phyloP scores from a whole-genome alignment of 1,284 basidiomycete species.

The Malassezia japonica region DNA sequence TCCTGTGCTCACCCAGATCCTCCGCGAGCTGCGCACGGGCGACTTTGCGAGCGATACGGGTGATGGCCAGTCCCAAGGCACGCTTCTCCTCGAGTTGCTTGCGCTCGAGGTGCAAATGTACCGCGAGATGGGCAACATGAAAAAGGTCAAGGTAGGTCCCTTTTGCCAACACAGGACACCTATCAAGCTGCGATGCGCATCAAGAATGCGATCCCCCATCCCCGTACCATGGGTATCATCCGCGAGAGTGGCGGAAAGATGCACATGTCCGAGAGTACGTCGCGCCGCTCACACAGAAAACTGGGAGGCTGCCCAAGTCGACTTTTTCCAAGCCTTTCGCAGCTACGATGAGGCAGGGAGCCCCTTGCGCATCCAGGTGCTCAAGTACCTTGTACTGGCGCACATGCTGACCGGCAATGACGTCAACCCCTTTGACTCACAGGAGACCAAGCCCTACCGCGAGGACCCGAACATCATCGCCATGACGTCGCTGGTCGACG shows the following conservation, averaged over 20 bases:
- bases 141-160: slow-evolving; percentile 64
- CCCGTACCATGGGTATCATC: slow-evolving; percentile 96
- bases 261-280: slow-evolving; percentile 98
- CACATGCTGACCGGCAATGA: slow-evolving; percentile 98
- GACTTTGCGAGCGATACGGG: slow-evolving; percentile 57
- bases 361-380: slow-evolving; percentile 87
- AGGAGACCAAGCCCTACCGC: slow-evolving; percentile 99
- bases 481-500: slow-evolving; percentile 92
- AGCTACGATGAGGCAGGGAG: slow-evolving; percentile 98
- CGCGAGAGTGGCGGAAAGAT: slow-evolving; percentile 99
- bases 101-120: slow-evolving; percentile 99
- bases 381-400: slow-evolving; percentile 94
- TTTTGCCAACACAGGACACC: slow-evolving; percentile 58
- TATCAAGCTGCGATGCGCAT: slow-evolving; percentile 89
- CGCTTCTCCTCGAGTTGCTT: slow-evolving; percentile 91
- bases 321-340: slow-evolving; percentile 97
- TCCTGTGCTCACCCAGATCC: slow-evolving; percentile 57
- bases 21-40: slow-evolving; percentile 51
- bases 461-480: slow-evolving; percentile 90
- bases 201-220: slow-evolving; percentile 92
- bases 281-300: slow-evolving; percentile 56
- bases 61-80: slow-evolving; percentile 78
- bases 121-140: slow-evolving; percentile 85
- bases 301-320: slow-evolving; percentile 91
- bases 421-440: slow-evolving; percentile 98